Evolutionary conservation across 805 yeast species (phyloP), one percentile per base, ranked within the genome.

Genomic region (Candida nonsorbophila): DNA sequence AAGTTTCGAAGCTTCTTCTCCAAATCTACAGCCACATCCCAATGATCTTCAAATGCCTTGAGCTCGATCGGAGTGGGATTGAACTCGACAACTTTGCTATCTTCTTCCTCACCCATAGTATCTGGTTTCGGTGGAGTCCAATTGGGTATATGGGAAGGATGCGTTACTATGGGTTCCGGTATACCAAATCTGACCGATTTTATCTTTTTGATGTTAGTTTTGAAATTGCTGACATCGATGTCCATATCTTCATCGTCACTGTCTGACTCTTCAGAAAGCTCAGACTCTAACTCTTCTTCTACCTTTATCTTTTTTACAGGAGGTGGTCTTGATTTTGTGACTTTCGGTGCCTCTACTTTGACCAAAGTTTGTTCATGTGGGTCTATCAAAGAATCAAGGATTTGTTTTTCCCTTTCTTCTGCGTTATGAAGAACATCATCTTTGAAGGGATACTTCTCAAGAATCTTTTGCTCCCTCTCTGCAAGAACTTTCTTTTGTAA

Each of bases 101-200:
- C 47, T 3, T 42, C 37, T 13, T 41, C 45, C 16, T 37, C 37
- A 23, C 20, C 24, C 8, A 32, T 14, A 21, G 36, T 37, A 19
- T 40, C 38, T 19, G 13, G 33, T 33, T 29, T 49, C 47, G 44
- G 41, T 3, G 69, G 67, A 16, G 48, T 46, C 69, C 69, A 63
- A 6, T 50, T 32, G 4, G 69, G 69, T 7, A 64, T 58, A 42
- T 64, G 71, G 2, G 69, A 60, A 4, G 71, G 71, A 38, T 64
- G 69, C 0, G 68, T 64, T 6, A 64, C 50, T 20, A 53, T 36
- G 1, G 62, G 59, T 3, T 57, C 51, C 3, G 63, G 58, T 3
- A 64, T 47, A 9, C 61, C 42, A 33, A 36, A 60, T 29, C 49
- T 51, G 20, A 62, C 40, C 3, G 46, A 29, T 20, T 53, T 58